Evolutionary conservation across 805 yeast species (phyloP).

Genomic region (Cyberlindnera xishuangbannaensis): DNA sequence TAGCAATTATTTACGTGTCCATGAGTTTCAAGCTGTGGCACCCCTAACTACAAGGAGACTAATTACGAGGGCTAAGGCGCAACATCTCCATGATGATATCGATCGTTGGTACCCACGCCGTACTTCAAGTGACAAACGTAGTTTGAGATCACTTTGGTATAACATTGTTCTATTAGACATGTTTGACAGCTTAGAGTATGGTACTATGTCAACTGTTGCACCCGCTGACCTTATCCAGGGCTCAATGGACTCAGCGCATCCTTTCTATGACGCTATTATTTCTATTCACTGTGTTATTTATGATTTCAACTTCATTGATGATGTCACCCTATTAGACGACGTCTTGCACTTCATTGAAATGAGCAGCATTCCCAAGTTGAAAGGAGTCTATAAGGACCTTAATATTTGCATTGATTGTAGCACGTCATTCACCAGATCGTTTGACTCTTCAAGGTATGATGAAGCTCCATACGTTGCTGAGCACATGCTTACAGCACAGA

Average conservation of each 20-base stretch:
- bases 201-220: slow-evolving; percentile 4
- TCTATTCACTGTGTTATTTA: slow-evolving; percentile 4
- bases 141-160: slow-evolving; percentile 8
- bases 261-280: slow-evolving; percentile 1
- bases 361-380: slow-evolving; percentile 1
- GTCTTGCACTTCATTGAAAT: slow-evolving; percentile 4
- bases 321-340: slow-evolving; percentile 2
- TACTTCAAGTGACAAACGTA: slow-evolving; percentile 1
- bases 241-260: neutral
- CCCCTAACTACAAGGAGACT: slow-evolving; percentile 3
- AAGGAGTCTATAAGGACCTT: slow-evolving; percentile 1
- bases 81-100: slow-evolving; percentile 9
- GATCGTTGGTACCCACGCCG: slow-evolving; percentile 5
- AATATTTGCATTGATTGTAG: neutral
- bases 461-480: slow-evolving; percentile 3
- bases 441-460: slow-evolving; percentile 2
- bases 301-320: slow-evolving; percentile 10
- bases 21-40: neutral
- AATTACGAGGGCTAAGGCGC: slow-evolving; percentile 6
- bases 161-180: slow-evolving; percentile 8
- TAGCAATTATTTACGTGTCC: slow-evolving; percentile 3
- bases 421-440: neutral
- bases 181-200: slow-evolving; percentile 6
- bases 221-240: slow-evolving; percentile 2
- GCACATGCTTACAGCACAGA: slow-evolving; percentile 2